phyloP scores from a whole-genome alignment of 2,329 filamentous ascomycete genomes.

The Diplodia sapinea region DNA sequence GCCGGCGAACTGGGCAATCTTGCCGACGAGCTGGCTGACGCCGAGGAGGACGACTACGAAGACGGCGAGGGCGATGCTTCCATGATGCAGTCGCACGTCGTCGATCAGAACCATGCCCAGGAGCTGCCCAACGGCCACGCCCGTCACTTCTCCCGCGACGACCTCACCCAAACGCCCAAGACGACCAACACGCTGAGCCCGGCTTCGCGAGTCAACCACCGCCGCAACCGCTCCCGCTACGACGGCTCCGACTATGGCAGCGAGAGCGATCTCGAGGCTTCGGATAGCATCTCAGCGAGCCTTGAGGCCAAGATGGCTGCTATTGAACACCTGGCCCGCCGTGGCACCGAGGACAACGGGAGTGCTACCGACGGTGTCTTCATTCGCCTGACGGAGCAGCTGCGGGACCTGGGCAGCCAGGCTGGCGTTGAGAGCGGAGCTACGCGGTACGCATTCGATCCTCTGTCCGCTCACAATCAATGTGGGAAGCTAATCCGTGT shows the following conservation, averaged over 20 bases:
- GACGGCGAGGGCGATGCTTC: conserved; percentile 43
- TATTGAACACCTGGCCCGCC: conserved; percentile 70
- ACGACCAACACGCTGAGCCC: conserved; percentile 49
- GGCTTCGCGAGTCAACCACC: conserved; percentile 46
- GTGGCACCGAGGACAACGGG: conserved; percentile 69
- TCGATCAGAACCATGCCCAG: conserved; percentile 40
- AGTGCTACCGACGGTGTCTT: conserved; percentile 70
- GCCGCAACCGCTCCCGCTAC: conserved; percentile 60
- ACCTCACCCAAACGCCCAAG: conserved; percentile 48
- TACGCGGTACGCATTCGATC: conserved; percentile 61
- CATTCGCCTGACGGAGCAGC: conserved; percentile 69
- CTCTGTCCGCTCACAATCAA: not conserved
- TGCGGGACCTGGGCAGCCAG: conserved; percentile 75
- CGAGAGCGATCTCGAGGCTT: conserved; percentile 70
- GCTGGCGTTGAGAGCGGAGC: conserved; percentile 73
- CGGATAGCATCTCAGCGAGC: conserved; percentile 69
- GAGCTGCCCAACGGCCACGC: conserved; percentile 34
- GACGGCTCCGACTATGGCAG: conserved; percentile 75
- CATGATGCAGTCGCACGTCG: conserved; percentile 41
- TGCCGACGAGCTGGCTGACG: conserved; percentile 80
- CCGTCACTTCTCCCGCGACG: conserved; percentile 50
- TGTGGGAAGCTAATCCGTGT: not conserved
- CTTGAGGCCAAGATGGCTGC: conserved; percentile 73
- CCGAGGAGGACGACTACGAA: conserved; percentile 70
- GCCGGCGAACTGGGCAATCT: conserved; percentile 73